Conservation (phyloP, 805 yeast genomes). For the Candida ortonii region DNA sequence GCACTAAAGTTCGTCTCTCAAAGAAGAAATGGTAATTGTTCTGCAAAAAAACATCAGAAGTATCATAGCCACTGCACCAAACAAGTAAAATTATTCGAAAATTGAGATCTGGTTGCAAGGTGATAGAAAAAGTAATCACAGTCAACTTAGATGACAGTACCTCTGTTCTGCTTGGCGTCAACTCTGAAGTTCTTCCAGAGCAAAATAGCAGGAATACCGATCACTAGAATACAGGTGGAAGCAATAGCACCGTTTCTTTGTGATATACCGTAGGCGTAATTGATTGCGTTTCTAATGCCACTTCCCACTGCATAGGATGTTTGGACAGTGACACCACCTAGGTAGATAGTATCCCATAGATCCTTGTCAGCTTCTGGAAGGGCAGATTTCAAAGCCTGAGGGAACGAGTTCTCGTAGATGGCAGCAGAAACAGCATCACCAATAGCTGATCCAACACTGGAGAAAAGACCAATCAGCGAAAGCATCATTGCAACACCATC, state of each 20-base stretch:
- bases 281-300: conserved; percentile 26
- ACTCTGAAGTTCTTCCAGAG: conserved; percentile 31
- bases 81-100: neutral
- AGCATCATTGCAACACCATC: conserved; percentile 41
- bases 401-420: conserved; percentile 34
- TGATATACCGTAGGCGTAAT: conserved; percentile 27
- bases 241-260: conserved; percentile 27
- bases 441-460: conserved; percentile 37
- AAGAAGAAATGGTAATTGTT: neutral
- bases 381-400: conserved; percentile 19
- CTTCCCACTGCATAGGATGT: conserved; percentile 25
- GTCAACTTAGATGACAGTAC: conserved; percentile 15
- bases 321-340: conserved; percentile 26
- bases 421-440: conserved; percentile 41
- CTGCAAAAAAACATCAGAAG: conserved; percentile 29
- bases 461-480: conserved; percentile 34
- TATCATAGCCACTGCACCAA: too few relatives aligned
- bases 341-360: conserved; percentile 14
- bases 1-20: too few relatives aligned
- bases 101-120: neutral
- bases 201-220: conserved; percentile 24
- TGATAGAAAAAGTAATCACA: neutral
- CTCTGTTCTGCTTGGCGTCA: conserved; percentile 22
- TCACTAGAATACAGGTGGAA: conserved; percentile 24
- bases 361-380: conserved; percentile 28